These are phyloP conservation scores for Diaporthe ampelina DNA, from an alignment of 2,329 filamentous ascomycete genomes.

Conservation along the genomic window DNA sequence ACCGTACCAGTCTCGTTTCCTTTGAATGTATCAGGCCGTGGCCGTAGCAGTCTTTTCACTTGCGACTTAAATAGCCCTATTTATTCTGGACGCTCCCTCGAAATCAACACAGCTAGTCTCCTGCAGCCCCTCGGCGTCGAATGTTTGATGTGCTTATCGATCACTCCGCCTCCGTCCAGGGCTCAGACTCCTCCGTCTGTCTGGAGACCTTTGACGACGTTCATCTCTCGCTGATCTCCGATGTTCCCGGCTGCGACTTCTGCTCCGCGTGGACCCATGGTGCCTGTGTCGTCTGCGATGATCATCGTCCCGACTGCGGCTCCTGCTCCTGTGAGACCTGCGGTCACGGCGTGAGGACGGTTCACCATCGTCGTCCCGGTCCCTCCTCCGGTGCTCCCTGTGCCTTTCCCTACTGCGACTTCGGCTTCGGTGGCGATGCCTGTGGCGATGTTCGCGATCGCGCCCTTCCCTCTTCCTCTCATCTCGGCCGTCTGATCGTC, in stretches of 20 bases:
- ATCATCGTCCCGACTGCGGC: slow-evolving; percentile 50
- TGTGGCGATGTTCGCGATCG: slow-evolving; percentile 51
- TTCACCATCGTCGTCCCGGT: slow-evolving; percentile 51
- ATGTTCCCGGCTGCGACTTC: slow-evolving; percentile 51
- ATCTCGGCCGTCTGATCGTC: slow-evolving; percentile 44
- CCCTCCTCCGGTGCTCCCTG: slow-evolving; percentile 47
- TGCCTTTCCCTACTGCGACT: slow-evolving; percentile 47
- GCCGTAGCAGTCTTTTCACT: not conserved
- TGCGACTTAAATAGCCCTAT: no score
- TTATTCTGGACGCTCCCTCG: not conserved
- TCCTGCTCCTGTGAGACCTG: slow-evolving; percentile 55
- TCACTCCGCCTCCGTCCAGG: slow-evolving; percentile 24
- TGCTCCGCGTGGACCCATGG: slow-evolving; percentile 44
- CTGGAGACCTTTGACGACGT: slow-evolving; percentile 48
- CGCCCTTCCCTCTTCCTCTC: slow-evolving; percentile 44
- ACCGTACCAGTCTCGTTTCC: not conserved
- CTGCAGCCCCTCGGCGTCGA: not conserved
- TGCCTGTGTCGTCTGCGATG: slow-evolving; percentile 50
- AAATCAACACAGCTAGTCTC: not conserved
- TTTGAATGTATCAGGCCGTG: not conserved
- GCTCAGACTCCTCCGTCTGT: slow-evolving; percentile 45
- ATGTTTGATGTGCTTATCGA: not conserved
- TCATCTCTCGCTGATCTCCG: slow-evolving; percentile 45
- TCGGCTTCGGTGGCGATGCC: slow-evolving; percentile 50
- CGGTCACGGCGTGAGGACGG: slow-evolving; percentile 47